phyloP scores from a whole-genome alignment of 441 rosid genomes.

The Kokia cookei region DNA sequence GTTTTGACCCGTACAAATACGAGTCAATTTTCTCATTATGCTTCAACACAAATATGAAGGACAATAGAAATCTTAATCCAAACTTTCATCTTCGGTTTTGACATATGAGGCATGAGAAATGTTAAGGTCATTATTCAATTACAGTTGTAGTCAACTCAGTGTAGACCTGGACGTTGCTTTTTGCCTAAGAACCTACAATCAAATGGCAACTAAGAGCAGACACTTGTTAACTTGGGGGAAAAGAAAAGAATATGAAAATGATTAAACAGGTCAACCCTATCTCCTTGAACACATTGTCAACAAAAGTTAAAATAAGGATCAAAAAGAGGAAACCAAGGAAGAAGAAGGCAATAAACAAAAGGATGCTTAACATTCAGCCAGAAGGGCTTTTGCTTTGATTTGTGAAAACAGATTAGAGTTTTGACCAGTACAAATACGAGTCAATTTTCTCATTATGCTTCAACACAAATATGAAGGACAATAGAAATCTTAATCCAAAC shows the following conservation, averaged over 20 bases:
- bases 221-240: constrained; percentile 8
- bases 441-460: neutral
- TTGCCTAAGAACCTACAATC: constrained; percentile 87
- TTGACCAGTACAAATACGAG: neutral
- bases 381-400: neutral
- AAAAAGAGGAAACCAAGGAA: neutral
- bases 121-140: constrained; percentile 27
- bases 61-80: neutral
- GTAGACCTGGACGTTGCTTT: constrained; percentile 92
- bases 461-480: neutral
- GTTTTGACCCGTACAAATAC: neutral
- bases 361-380: neutral
- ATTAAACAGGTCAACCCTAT: constrained; percentile 60
- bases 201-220: constrained; percentile 43
- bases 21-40: neutral
- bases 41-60: neutral
- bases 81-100: neutral
- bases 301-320: constrained; percentile 30
- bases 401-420: neutral
- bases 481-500: neutral
- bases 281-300: constrained; percentile 96
- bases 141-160: constrained; percentile 77
- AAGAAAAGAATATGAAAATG: neutral
- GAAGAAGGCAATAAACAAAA: neutral
- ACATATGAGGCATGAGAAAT: neutral